phyloP scores from a whole-genome alignment of 305 asterid species.

The Solanum hybrid region DNA sequence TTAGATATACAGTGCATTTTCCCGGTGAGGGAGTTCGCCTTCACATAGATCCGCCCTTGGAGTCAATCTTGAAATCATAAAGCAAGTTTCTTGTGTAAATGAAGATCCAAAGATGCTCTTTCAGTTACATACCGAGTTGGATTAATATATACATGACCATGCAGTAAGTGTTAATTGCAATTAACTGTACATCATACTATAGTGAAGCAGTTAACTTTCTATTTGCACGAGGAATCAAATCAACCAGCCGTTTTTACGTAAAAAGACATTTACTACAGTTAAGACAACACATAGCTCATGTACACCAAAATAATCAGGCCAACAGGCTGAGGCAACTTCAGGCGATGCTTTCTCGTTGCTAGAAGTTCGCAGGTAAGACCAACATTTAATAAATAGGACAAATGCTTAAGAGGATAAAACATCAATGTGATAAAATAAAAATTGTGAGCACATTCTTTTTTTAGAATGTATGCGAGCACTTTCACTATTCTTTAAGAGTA shows the following conservation, averaged over 20 bases:
- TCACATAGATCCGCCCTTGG: background rate
- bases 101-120: constrained; percentile 1
- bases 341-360: background rate
- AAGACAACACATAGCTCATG: background rate
- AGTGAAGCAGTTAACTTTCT: background rate
- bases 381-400: background rate
- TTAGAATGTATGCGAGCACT: background rate
- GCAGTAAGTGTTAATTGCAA: background rate
- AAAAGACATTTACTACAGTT: background rate
- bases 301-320: background rate
- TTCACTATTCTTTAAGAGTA: background rate
- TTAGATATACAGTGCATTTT: background rate
- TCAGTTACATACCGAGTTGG: background rate
- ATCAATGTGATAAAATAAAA: background rate
- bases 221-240: background rate
- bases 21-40: background rate
- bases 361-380: background rate
- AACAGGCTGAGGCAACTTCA: background rate
- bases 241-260: background rate
- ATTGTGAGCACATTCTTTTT: background rate
- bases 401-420: background rate
- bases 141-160: background rate
- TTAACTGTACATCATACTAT: background rate
- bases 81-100: background rate
- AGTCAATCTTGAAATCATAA: background rate